Conservation (phyloP, 1,284 basidiomycete genomes). For the Exsudoporus floridanus region DNA sequence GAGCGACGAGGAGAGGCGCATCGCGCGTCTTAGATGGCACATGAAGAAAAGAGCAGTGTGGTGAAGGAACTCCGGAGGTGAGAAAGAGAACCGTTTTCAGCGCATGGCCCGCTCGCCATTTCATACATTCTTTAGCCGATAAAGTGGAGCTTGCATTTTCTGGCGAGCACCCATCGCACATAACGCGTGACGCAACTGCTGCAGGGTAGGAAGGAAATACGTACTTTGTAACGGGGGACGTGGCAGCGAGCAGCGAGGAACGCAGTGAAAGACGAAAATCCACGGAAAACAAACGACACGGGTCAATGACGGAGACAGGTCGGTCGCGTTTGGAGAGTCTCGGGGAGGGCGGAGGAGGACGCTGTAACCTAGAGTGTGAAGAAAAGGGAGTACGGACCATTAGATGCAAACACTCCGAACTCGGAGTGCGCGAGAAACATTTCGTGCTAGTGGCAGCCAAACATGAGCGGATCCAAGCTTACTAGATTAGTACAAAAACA, state of each 20-base stretch:
- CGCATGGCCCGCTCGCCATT: neutral
- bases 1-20: slow-evolving; percentile 8
- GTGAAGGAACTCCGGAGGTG: neutral
- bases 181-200: too few species aligned
- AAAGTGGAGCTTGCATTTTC: neutral
- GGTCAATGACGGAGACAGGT: slow-evolving; percentile 17
- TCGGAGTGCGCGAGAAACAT: neutral
- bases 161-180: neutral
- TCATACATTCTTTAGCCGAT: neutral
- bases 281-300: slow-evolving; percentile 34
- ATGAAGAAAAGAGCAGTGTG: neutral
- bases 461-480: too few species aligned
- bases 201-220: neutral
- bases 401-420: too few species aligned
- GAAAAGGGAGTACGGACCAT: too few species aligned
- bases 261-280: slow-evolving; percentile 28
- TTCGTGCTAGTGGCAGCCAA: too few species aligned
- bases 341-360: slow-evolving; percentile 22
- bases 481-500: too few species aligned
- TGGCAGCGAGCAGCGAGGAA: slow-evolving; percentile 19
- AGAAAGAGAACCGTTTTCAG: neutral
- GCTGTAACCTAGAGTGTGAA: slow-evolving; percentile 25
- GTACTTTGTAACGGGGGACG: slow-evolving; percentile 30
- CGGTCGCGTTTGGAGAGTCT: slow-evolving; percentile 12
- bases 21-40: neutral